Evolutionary conservation across 1,284 basidiomycete genomes (phyloP), one percentile per base, ranked within the genome.

Genomic region (Ganoderma multipileum): DNA sequence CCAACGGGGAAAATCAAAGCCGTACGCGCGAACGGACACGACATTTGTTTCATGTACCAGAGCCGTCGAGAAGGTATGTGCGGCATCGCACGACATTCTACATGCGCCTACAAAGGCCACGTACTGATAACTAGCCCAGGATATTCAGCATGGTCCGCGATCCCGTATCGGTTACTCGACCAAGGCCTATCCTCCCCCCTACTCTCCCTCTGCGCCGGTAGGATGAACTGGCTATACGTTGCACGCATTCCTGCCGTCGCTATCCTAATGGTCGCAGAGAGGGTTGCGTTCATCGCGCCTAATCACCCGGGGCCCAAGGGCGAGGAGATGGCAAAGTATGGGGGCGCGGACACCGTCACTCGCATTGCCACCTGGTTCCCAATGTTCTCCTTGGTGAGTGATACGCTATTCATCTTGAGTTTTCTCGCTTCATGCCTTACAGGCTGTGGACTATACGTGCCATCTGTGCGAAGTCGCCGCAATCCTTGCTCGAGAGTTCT

Each of bases 271-370:
- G 14, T 65, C 4, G 64, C 57, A 2, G 57, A 50, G 44, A 33
- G 47, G 28, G 28, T 50, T 18, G 57, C 64, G n/a, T 57, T 65
- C 42, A 60, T 65, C 12, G 55, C 64, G 16, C 64, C 64, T 6
- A 50, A 38, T n/a, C 28, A 39, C 30, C 18, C 33, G 11, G 57
- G 42, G 11, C 57, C 57, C 9, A 28, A 59, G n/a, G n/a, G 41
- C 30, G 64, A 65, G 23, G 57, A 47, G 20, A 30, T 47, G 4
- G 26, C 20, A 12, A 66, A 55, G 39, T 66, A 30, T 11, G 65
- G 65, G 3, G 26, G 28, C 30, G 38, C 59, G 0, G 65, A 66
- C 65, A 47, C 23, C 7, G 41, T 66, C 41, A 52, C 65, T 7
- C 38, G 23, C 7, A 30, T 38, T 16, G 59, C 50, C 3, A 38